Conservation (phyloP, 495 filamentous ascomycete species). For the Daldinia decipiens region DNA sequence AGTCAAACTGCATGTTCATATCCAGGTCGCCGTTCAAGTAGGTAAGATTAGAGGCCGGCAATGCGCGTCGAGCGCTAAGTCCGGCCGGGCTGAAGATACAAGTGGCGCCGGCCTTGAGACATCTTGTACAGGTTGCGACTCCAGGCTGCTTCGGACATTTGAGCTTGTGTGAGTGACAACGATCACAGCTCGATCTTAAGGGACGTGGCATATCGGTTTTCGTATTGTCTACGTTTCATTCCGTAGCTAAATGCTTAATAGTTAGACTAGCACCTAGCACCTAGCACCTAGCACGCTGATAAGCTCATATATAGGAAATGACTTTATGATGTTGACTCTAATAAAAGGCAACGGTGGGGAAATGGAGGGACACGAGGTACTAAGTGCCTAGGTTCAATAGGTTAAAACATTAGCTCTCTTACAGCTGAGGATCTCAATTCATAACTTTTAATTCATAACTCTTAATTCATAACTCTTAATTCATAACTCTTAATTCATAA, state of each 20-base stretch:
- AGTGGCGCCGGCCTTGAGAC: slow-evolving; percentile 46
- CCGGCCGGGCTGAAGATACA: slow-evolving; percentile 52
- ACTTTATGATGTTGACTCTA: not conserved
- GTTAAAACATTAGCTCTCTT: not conserved
- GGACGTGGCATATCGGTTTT: slow-evolving; percentile 41
- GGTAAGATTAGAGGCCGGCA: slow-evolving; percentile 8
- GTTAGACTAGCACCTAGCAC: not conserved
- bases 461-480: not conserved
- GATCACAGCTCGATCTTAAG: slow-evolving; percentile 49
- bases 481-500: not conserved
- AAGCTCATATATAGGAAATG: not conserved
- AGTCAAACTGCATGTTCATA: slow-evolving; percentile 30
- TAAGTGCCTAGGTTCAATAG: too few species aligned
- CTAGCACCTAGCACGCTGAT: not conserved
- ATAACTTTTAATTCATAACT: not conserved
- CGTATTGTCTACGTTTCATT: not conserved
- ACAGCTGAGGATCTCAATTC: not conserved
- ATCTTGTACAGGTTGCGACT: slow-evolving; percentile 47
- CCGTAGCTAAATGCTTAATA: not conserved
- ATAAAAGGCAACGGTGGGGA: not conserved
- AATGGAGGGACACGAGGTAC: too few species aligned
- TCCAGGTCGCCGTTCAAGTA: slow-evolving; percentile 14
- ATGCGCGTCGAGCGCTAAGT: slow-evolving; percentile 40
- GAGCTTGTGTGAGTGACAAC: slow-evolving; percentile 55
- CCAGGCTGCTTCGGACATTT: slow-evolving; percentile 50